A percentile compares a stretch with the other conserved stretches of the same genome.
These are phyloP conservation scores for Leishmania arabica DNA, from an alignment of 208 protist species.

Conservation along the genomic window DNA sequence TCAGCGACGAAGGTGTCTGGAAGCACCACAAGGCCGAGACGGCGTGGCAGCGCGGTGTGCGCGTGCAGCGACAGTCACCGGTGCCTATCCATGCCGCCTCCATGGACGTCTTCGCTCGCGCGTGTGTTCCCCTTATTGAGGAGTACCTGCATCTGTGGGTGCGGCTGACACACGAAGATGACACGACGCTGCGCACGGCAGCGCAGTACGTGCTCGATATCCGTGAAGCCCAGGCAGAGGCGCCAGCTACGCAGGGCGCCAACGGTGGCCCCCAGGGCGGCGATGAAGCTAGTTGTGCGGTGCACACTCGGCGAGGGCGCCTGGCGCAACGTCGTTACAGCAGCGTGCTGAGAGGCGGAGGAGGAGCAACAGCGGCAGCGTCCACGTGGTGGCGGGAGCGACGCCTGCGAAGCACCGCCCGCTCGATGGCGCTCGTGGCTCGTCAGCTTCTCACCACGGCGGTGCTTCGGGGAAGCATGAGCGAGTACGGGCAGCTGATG, in stretches of 20 bases:
- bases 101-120: conserved; percentile 14
- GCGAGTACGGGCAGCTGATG: conserved; percentile 27
- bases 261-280: not conserved
- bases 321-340: not conserved
- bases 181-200: not conserved
- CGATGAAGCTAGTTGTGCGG: not conserved
- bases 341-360: not conserved
- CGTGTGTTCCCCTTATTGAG: conserved; percentile 19
- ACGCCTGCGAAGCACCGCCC: not conserved
- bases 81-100: not conserved
- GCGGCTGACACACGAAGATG: conserved; percentile 24
- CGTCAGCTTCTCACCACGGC: conserved; percentile 18
- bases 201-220: conserved; percentile 7
- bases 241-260: not conserved
- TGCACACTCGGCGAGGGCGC: not conserved
- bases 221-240: not conserved
- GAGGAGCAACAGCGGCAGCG: not conserved
- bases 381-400: conserved; percentile 2
- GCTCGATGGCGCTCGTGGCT: conserved; percentile 8
- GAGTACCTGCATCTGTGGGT: conserved; percentile 26
- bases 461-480: conserved; percentile 27
- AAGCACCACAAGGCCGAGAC: not conserved
- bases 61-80: not conserved
- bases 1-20: not conserved
- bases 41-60: conserved; percentile 1